Conservation (phyloP, 169 alveolate species). For the Perkinsus olseni region DNA sequence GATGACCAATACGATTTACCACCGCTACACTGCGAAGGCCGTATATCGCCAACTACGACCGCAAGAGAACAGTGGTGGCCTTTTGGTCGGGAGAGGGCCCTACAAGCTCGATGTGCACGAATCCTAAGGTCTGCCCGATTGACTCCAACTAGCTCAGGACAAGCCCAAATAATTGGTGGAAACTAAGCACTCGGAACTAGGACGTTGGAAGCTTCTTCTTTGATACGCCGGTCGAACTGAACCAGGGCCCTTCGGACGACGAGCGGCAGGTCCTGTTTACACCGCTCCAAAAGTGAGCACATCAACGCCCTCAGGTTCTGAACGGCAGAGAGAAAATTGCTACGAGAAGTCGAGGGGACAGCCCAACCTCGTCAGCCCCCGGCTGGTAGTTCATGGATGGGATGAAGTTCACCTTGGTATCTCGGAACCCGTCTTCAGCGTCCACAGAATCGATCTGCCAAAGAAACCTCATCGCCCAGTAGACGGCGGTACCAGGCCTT, state of each 20-base stretch:
- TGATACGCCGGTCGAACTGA: background rate
- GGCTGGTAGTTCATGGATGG: background rate
- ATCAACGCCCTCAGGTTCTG: background rate
- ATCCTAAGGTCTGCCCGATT: too few species aligned
- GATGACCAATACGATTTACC: too few species aligned
- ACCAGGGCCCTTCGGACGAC: background rate
- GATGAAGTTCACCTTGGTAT: background rate
- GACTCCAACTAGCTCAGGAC: too few species aligned
- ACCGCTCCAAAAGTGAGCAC: background rate
- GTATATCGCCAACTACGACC: too few species aligned
- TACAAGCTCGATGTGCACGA: too few species aligned
- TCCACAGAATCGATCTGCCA: background rate
- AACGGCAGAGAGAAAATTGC: background rate
- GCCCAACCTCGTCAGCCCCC: background rate
- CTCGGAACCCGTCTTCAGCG: background rate
- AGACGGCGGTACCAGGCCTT: background rate
- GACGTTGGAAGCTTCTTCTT: background rate
- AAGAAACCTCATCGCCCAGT: background rate
- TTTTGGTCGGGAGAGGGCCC: too few species aligned
- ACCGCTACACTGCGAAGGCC: too few species aligned
- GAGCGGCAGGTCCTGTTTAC: background rate
- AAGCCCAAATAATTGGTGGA: background rate
- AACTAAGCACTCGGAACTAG: background rate
- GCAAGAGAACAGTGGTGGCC: too few species aligned
- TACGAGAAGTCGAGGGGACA: background rate